Evolutionary conservation across 2,329 filamentous ascomycete genomes (phyloP).

Genomic region (Pseudogymnoascus sp.): DNA sequence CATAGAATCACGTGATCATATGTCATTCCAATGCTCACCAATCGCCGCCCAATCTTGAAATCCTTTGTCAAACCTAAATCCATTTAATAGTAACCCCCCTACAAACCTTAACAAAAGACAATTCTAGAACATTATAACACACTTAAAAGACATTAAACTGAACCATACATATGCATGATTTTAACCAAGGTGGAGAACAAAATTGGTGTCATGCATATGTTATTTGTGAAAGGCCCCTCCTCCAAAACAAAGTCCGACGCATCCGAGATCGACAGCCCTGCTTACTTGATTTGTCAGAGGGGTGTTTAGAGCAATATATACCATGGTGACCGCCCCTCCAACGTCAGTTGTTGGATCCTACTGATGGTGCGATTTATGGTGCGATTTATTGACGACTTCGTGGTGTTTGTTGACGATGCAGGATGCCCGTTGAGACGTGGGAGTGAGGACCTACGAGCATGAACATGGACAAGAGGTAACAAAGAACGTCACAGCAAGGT

Average conservation of each 20-base stretch:
- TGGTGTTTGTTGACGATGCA: not conserved
- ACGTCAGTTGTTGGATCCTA: not conserved
- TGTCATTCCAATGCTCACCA: not conserved
- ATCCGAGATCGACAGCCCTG: not conserved
- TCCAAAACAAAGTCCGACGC: not conserved
- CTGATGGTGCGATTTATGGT: not conserved
- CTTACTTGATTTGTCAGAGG: conserved; percentile 2
- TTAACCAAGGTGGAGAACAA: not conserved
- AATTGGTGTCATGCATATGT: not conserved
- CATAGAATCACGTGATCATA: not conserved
- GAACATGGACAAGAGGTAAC: not conserved
- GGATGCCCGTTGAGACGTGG: not conserved
- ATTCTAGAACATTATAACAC: not conserved
- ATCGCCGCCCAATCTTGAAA: not conserved
- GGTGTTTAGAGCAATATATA: not conserved
- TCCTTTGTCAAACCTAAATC: not conserved
- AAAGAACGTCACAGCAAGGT: not conserved
- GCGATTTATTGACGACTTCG: not conserved
- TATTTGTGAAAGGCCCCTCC: not conserved
- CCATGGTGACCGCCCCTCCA: not conserved
- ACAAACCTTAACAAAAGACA: not conserved
- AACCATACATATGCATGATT: not conserved
- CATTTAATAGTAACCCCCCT: not conserved
- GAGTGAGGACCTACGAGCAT: not conserved
- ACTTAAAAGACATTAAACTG: not conserved